Evolutionary conservation across 148 eudicot genomes (phyloP).

Genomic region (Linanthus parryae): DNA sequence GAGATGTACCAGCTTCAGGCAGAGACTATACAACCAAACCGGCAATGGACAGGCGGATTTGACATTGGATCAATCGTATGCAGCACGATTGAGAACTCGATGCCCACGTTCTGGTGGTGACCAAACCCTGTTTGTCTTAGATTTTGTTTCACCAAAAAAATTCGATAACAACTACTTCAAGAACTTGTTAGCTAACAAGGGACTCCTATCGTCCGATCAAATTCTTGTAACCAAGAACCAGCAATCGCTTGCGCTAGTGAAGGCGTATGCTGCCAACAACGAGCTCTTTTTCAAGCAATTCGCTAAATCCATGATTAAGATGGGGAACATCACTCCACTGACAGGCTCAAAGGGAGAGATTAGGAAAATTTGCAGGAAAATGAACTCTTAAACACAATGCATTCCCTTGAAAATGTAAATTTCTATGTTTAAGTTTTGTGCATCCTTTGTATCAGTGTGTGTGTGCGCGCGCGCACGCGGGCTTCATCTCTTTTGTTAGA

Average conservation of each 20-base stretch:
- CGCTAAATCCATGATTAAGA: slow-evolving; percentile 69
- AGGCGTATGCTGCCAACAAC: slow-evolving; percentile 51
- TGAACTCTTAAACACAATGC: slow-evolving; percentile 31
- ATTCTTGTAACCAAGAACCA: slow-evolving; percentile 36
- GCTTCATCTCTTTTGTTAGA: no score
- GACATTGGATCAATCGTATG: slow-evolving; percentile 40
- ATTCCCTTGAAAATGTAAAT: no score
- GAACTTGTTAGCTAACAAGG: slow-evolving; percentile 44
- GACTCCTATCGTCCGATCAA: slow-evolving; percentile 55
- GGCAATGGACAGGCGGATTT: slow-evolving; percentile 52
- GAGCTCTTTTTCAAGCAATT: slow-evolving; percentile 68
- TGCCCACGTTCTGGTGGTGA: slow-evolving; percentile 86
- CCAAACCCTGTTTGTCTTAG: slow-evolving; percentile 62
- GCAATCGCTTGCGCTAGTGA: slow-evolving; percentile 38
- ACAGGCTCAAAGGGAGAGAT: slow-evolving; percentile 66
- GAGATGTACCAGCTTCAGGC: slow-evolving; percentile 85
- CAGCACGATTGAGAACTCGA: slow-evolving; percentile 41
- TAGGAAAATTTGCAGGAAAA: slow-evolving; percentile 64
- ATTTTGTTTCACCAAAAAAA: slow-evolving; percentile 32
- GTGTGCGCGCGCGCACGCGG: no score
- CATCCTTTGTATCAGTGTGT: no score
- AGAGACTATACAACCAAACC: slow-evolving; percentile 79
- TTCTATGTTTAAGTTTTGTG: no score
- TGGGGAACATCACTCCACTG: slow-evolving; percentile 71
- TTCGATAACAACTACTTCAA: slow-evolving; percentile 62